These are phyloP conservation scores for Russula virescens DNA, from an alignment of 768 basidiomycete genomes.

Conservation along the genomic window DNA sequence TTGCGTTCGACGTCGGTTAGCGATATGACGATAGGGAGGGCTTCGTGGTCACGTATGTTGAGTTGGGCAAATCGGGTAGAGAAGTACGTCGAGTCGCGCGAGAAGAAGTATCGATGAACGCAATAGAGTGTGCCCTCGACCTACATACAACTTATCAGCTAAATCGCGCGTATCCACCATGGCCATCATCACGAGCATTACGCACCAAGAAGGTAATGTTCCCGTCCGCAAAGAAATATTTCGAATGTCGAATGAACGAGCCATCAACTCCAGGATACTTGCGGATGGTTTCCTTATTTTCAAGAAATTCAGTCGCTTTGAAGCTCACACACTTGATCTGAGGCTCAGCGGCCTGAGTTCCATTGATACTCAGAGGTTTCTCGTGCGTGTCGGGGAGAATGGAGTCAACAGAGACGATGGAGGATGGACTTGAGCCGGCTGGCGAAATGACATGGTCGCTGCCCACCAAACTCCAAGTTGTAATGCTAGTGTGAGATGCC, in stretches of 20 bases:
- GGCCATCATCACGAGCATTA: not conserved
- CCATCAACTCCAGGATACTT: not conserved
- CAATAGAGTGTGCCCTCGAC: conserved; percentile 6
- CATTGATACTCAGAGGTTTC: not conserved
- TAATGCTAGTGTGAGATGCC: not conserved
- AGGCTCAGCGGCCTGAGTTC: not conserved
- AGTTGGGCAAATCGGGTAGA: not conserved
- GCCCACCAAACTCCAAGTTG: not conserved
- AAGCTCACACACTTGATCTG: not conserved
- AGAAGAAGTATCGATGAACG: conserved; percentile 15
- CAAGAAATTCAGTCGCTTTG: not conserved
- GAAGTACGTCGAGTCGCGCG: conserved; percentile 11
- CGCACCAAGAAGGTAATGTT: conserved; percentile 15
- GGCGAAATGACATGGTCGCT: not conserved
- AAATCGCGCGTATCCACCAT: not conserved
- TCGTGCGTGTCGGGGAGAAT: not conserved
- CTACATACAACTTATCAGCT: not conserved
- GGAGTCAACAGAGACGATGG: not conserved
- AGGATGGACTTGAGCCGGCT: not conserved
- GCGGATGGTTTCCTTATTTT: no score
- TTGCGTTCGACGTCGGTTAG: not conserved
- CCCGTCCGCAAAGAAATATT: conserved; percentile 11
- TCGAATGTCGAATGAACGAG: not conserved
- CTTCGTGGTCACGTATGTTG: not conserved
- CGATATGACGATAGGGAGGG: not conserved